phyloP scores from a whole-genome alignment of 225 moss, liverwort and hornwort genomes.

The Antitrichia curtipendula region DNA sequence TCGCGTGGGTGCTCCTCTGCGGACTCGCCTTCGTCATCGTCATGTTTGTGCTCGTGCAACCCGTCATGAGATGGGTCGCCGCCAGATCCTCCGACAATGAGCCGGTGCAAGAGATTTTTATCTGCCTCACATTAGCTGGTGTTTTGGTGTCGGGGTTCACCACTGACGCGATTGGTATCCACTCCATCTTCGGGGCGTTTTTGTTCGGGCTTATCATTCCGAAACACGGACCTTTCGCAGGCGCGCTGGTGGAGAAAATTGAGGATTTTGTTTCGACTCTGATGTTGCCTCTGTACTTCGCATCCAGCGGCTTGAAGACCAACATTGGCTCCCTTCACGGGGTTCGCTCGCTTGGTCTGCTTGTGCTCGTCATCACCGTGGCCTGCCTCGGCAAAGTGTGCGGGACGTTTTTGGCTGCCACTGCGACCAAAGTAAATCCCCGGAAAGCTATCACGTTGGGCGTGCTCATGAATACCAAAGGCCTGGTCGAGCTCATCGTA shows the following conservation, averaged over 20 bases:
- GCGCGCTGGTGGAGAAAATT: slow-evolving; percentile 52
- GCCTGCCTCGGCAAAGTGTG: slow-evolving; percentile 48
- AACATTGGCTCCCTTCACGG: slow-evolving; percentile 42
- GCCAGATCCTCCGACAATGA: slow-evolving; percentile 26
- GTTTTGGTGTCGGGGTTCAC: slow-evolving; percentile 47
- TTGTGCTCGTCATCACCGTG: slow-evolving; percentile 59
- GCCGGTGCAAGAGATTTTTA: slow-evolving; percentile 45
- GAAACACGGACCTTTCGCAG: slow-evolving; percentile 58
- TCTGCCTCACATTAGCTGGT: slow-evolving; percentile 46
- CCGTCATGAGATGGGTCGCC: slow-evolving; percentile 43
- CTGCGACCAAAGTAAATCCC: slow-evolving; percentile 12
- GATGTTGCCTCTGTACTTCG: slow-evolving; percentile 77
- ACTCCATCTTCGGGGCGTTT: slow-evolving; percentile 67
- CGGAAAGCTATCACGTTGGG: slow-evolving; percentile 49
- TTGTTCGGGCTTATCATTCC: slow-evolving; percentile 64
- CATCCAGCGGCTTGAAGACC: slow-evolving; percentile 63
- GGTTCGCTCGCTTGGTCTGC: slow-evolving; percentile 30
- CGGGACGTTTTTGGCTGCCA: slow-evolving; percentile 40
- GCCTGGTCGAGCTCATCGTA: slow-evolving; percentile 77
- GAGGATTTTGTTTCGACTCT: slow-evolving; percentile 59
- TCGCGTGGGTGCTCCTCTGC: slow-evolving; percentile 60
- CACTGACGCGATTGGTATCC: slow-evolving; percentile 71
- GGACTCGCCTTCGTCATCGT: slow-evolving; percentile 41
- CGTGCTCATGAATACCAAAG: slow-evolving; percentile 84
- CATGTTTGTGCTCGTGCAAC: slow-evolving; percentile 46